Percentiles rank a stretch among this genome's conserved stretches.
Evolutionary conservation across 1,139 yeast genomes (phyloP).

Genomic region (Candida pseudocylindracea): DNA sequence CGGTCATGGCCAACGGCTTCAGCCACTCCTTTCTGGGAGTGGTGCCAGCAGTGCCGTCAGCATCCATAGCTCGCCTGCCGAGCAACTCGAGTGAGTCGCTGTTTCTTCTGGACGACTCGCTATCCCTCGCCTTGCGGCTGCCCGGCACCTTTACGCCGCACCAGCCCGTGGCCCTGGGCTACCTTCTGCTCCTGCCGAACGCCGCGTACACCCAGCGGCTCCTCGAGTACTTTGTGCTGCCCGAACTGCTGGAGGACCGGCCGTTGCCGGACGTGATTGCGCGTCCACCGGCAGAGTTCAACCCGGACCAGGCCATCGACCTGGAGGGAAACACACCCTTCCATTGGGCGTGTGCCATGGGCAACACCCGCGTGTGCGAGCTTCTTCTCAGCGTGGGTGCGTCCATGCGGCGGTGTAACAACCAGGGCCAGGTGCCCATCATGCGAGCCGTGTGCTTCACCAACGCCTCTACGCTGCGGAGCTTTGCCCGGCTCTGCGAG

Average conservation of each 20-base stretch:
- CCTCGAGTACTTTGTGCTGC: constrained; percentile 3
- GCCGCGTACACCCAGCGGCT: neutral
- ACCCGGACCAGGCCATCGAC: constrained; percentile 46
- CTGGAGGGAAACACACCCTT: constrained; percentile 83
- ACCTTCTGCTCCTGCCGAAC: neutral
- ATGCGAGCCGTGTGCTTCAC: constrained; percentile 79
- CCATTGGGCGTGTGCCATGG: constrained; percentile 94
- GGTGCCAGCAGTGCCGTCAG: neutral
- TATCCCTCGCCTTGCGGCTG: neutral
- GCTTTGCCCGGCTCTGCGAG: constrained; percentile 55
- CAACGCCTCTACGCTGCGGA: constrained; percentile 56
- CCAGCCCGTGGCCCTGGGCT: neutral
- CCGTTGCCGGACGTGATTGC: constrained; percentile 31
- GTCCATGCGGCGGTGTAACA: constrained; percentile 46
- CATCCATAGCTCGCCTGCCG: neutral
- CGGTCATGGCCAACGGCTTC: neutral
- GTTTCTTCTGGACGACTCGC: too few relatives aligned
- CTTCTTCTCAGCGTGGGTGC: constrained; percentile 34
- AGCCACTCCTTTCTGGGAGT: neutral
- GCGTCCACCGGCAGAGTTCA: too few relatives aligned
- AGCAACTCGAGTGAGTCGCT: neutral
- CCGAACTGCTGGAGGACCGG: constrained; percentile 19
- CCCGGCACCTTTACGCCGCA: neutral
- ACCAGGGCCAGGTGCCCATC: constrained; percentile 70
- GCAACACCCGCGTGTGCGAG: constrained; percentile 48